Evolutionary conservation across 768 basidiomycete genomes (phyloP).

Genomic region (Butyriboletus loyo): DNA sequence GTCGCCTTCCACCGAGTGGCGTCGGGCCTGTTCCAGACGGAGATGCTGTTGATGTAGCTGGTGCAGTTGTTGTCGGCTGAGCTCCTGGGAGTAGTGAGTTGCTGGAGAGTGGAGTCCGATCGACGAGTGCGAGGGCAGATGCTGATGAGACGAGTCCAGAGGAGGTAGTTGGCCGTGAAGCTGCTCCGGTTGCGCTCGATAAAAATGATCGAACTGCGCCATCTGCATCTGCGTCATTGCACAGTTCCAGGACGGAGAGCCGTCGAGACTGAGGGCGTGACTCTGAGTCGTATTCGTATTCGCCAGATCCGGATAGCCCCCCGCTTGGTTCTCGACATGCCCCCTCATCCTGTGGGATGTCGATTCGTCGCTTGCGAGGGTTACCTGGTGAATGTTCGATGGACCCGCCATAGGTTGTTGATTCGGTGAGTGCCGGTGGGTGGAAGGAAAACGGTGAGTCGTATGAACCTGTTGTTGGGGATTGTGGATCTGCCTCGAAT

Average conservation of each 20-base stretch:
- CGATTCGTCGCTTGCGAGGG: constrained; percentile 64
- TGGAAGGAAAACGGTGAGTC: constrained; percentile 82
- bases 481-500: constrained; percentile 33
- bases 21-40: constrained; percentile 33
- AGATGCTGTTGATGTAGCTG: constrained; percentile 37
- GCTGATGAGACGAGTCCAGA: constrained; percentile 46
- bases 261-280: constrained; percentile 77
- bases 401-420: constrained; percentile 30
- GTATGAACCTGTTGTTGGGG: constrained; percentile 33
- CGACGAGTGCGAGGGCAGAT: constrained; percentile 50
- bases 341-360: constrained; percentile 43
- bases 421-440: constrained; percentile 52
- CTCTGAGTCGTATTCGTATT: constrained; percentile 69
- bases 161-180: constrained; percentile 44
- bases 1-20: constrained; percentile 34
- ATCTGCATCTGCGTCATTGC: constrained; percentile 64
- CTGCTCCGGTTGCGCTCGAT: constrained; percentile 33
- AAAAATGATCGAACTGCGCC: constrained; percentile 46
- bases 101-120: constrained; percentile 36
- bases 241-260: constrained; percentile 85
- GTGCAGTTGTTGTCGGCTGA: constrained; percentile 43
- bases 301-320: constrained; percentile 31
- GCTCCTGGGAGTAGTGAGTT: constrained; percentile 47
- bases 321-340: constrained; percentile 36
- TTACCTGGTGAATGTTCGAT: constrained; percentile 37